Base-by-base conservation (phyloP, 495 filamentous ascomycete species). In the Aspergillus bertholletiae region DNA sequence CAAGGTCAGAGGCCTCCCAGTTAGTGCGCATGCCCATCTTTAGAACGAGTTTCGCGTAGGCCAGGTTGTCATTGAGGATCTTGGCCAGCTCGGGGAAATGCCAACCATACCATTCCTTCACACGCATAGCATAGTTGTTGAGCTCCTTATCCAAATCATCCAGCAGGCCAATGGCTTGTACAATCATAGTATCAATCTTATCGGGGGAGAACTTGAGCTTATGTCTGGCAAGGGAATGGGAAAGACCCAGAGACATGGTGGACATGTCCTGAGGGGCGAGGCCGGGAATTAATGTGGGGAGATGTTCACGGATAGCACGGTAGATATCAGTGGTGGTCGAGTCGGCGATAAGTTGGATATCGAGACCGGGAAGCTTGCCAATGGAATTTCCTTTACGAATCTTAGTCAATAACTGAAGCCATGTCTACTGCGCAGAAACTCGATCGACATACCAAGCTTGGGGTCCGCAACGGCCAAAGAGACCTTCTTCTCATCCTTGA, bases 101-200 rank as follows among this genome's bases (percentile, higher is more conserved):
- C 94, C 94, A 99, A 53, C 94, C 94, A 64, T 99, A 99, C 94
- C 94, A 99, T 73, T 99, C 94, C 84, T 96, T 97, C 48, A 97
- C 92, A 66, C 94, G 80, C 94, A 99, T 99, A 60, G 94, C 95
- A 64, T 96, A 97, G 58, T 86, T 93, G 75, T 99, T 99, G 46
- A 99, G 77, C 71, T 99, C 95, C 80, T 99, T 99, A 78, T 99
- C 94, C 37, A 97, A 75, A 60, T 97, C 94, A 69, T 99, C 94
- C 21, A 99, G 79, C 44, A 96, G 84, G 23, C 86, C 85, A 62
- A 98, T 96, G 52, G 94, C 90, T 74, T 97, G 94, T 35, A 99
- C 90, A 60, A 99, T 96, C 94, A 99, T 99, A 49, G 92, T 92
- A 63, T 99, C 94, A 53, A 99, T 96, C 78, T 99, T 99, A 63